phyloP scores from a whole-genome alignment of 345 rosid genomes.

The Lagerstroemia speciosa region DNA sequence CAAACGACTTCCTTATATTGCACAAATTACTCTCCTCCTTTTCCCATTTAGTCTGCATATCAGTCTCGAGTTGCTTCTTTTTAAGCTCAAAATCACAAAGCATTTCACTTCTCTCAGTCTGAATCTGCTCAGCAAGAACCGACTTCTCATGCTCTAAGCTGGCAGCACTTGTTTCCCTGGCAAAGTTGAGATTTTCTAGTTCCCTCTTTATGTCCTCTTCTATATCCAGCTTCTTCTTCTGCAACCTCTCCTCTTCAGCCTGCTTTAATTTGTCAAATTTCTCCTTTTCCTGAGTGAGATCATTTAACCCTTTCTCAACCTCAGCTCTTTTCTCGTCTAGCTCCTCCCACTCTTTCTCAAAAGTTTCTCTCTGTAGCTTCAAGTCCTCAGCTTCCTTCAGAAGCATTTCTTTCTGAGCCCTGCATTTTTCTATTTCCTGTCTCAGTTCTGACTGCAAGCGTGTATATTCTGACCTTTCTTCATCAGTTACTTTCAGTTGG shows the following conservation, averaged over 20 bases:
- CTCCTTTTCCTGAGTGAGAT: conserved; percentile 39
- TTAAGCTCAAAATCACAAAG: conserved; percentile 60
- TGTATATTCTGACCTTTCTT: conserved; percentile 62
- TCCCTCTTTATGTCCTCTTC: conserved; percentile 49
- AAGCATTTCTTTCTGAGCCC: conserved; percentile 66
- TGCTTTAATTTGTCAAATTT: conserved; percentile 50
- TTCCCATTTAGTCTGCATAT: conserved; percentile 48
- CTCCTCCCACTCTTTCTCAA: conserved; percentile 93
- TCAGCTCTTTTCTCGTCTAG: conserved; percentile 66
- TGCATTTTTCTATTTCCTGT: conserved; percentile 62
- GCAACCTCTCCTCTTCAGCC: conserved; percentile 66
- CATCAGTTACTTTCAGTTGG: conserved; percentile 54
- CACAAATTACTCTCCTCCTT: conserved; percentile 56
- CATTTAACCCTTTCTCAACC: conserved; percentile 46
- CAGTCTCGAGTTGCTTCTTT: conserved; percentile 61
- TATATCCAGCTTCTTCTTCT: conserved; percentile 47
- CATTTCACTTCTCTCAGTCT: conserved; percentile 67
- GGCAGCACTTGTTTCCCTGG: conserved; percentile 58
- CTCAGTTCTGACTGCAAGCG: conserved; percentile 73
- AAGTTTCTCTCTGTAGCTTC: conserved; percentile 67
- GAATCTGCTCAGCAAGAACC: conserved; percentile 44
- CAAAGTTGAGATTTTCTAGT: conserved; percentile 54
- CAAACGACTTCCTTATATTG: conserved; percentile 48
- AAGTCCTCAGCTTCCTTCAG: conserved; percentile 81
- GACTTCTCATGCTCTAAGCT: conserved; percentile 67